Evolutionary conservation across 73 alveolate species (phyloP), one percentile per base, ranked within the genome.

Genomic region (Paramecium primaurelia): DNA sequence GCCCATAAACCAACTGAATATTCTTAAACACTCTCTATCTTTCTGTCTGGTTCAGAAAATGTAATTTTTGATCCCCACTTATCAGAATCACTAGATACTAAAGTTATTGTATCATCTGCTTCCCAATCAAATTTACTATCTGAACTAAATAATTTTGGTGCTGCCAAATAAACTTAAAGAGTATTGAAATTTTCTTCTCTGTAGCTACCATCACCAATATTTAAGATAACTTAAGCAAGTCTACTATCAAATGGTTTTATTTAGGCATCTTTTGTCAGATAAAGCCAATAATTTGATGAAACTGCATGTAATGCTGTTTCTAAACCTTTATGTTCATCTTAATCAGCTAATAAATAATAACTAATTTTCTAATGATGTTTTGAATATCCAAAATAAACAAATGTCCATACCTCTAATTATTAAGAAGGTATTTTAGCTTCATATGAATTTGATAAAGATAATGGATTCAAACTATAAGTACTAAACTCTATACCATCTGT

Each of bases 231-330:
- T 42, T 42, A 80, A 45, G 91, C 91, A 16, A 80, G 22, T 80
- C 91, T 80, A 26, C 77, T 45, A 80, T 40, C 73, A 49, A 80
- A 80, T 44, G 71, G 71, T 12, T 42, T 47, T 5, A 80, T 16
- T 5, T 10, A 8, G 4, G 47, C 75, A 49, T 80, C 91, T 10
- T 80, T 49, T 42, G 75, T 26, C 49, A 80, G 16, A 49, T 14
- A 80, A 14, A 80, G 26, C 77, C 73, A 80, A 49, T 45, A 80
- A 3, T 80, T 80, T 25, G 71, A 32, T 42, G 77, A 59, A 18
- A 80, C 91, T 11, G 91, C 91, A 80, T 80, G 91, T 45, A 45
- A 80, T 80, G 75, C 75, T 36, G 49, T 20, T 10, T 80, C 90
- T 42, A 22, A 28, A n/a, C 49, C 90, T 18, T 77, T 36, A 22